Evolutionary conservation across 2,329 filamentous ascomycete genomes (phyloP).

Genomic region (Colletotrichum trifolii): DNA sequence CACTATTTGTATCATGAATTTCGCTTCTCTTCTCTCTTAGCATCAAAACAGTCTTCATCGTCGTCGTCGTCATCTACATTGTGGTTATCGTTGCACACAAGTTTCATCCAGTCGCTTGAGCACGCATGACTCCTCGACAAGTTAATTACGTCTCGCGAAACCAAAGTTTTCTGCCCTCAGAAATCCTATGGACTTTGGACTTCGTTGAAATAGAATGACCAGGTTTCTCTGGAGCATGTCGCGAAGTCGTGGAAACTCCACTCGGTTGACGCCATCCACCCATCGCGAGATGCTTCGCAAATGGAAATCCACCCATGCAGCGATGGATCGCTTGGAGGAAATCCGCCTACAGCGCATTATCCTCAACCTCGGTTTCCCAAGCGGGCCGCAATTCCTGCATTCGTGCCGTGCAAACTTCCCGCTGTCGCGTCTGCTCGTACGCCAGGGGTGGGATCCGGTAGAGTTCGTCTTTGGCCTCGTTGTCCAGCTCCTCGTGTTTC

Average conservation of each 20-base stretch:
- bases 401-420: conserved; percentile 46
- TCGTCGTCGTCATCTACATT: too few relatives aligned
- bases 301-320: neutral
- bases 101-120: too few relatives aligned
- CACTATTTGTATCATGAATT: too few relatives aligned
- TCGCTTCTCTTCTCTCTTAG: too few relatives aligned
- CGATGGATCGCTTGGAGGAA: conserved; percentile 41
- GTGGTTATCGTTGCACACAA: too few relatives aligned
- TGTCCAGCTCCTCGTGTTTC: conserved; percentile 42
- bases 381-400: conserved; percentile 46
- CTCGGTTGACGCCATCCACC: neutral
- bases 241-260: neutral
- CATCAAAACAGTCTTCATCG: too few relatives aligned
- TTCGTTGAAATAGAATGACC: too few relatives aligned
- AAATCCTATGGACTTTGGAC: too few relatives aligned
- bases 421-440: conserved; percentile 52
- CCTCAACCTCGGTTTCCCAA: conserved; percentile 44
- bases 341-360: conserved; percentile 44
- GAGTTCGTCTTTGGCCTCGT: conserved; percentile 51
- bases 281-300: neutral
- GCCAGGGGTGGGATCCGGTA: conserved; percentile 54
- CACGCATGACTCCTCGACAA: too few relatives aligned
- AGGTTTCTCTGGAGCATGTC: neutral
- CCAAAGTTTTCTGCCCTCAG: too few relatives aligned
- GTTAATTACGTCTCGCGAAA: too few relatives aligned